These are phyloP conservation scores for Elongisporangium senticosum DNA, from an alignment of 352 stramenopile species.

Conservation along the genomic window DNA sequence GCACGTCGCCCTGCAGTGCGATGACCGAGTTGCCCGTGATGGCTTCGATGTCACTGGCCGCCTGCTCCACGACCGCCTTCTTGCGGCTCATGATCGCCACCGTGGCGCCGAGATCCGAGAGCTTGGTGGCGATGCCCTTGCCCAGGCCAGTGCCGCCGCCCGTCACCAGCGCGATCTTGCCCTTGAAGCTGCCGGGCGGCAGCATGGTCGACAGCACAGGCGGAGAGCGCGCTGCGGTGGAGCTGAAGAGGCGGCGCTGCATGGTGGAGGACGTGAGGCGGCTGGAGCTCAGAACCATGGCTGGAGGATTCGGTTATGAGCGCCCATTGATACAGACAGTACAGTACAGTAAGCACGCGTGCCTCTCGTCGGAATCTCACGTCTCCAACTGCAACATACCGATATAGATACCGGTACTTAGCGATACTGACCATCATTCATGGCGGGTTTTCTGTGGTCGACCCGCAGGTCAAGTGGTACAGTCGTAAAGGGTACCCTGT, in stretches of 20 bases:
- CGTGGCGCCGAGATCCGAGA: constrained; percentile 90
- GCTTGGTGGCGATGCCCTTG: constrained; percentile 91
- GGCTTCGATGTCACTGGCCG: constrained; percentile 68
- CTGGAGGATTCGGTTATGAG: background rate
- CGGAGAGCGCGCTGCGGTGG: constrained; percentile 11
- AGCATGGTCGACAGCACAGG: constrained; percentile 62
- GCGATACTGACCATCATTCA: too few relatives aligned
- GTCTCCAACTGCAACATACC: background rate
- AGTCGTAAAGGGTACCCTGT: background rate
- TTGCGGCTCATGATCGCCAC: constrained; percentile 95
- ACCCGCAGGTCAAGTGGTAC: too few relatives aligned
- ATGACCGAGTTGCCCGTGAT: constrained; percentile 59
- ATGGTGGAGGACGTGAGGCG: background rate
- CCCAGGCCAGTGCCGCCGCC: constrained; percentile 93
- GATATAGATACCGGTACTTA: background rate
- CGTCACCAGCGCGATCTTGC: constrained; percentile 91
- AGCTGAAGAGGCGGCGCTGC: background rate
- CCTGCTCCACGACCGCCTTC: constrained; percentile 85
- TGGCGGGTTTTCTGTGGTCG: too few relatives aligned
- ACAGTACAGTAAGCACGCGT: background rate
- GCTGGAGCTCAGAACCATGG: background rate
- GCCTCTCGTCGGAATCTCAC: background rate
- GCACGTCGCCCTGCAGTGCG: constrained; percentile 82
- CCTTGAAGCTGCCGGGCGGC: constrained; percentile 53
- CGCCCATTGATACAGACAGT: too few relatives aligned